These are phyloP conservation scores for Eutrema japonicum DNA, from an alignment of 345 rosid species.

Conservation along the genomic window DNA sequence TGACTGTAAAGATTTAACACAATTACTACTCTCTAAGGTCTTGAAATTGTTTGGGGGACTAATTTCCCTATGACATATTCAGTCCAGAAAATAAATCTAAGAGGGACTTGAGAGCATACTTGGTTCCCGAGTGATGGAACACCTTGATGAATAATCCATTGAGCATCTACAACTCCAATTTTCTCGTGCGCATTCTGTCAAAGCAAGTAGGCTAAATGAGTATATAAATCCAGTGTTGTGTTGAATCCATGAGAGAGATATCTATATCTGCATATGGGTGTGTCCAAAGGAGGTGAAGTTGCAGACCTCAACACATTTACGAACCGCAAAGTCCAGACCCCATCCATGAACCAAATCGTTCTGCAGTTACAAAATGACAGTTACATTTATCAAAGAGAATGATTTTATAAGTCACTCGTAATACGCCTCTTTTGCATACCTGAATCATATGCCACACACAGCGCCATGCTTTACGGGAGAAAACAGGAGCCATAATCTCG, in stretches of 20 bases:
- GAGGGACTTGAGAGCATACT: conserved; percentile 43
- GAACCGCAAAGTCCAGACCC: conserved; percentile 75
- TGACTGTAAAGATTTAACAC: background rate
- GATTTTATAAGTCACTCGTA: background rate
- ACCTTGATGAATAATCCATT: conserved; percentile 69
- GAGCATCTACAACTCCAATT: conserved; percentile 79
- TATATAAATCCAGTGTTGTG: background rate
- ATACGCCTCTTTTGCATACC: conserved; percentile 41
- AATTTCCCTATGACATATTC: background rate
- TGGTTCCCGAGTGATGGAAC: conserved; percentile 76
- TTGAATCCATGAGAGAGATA: conserved; percentile 9
- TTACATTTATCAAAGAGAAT: background rate
- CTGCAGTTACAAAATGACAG: conserved; percentile 41
- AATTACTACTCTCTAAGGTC: background rate
- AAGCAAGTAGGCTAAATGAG: background rate
- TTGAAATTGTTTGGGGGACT: background rate
- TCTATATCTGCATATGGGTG: background rate
- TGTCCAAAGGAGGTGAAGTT: conserved; percentile 9
- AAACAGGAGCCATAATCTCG: conserved; percentile 98
- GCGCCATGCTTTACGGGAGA: conserved; percentile 92
- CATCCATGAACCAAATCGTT: conserved; percentile 83
- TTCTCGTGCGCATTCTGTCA: conserved; percentile 64
- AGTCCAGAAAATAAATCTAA: background rate
- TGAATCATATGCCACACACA: conserved; percentile 98
- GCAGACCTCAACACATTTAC: conserved; percentile 70